Evolutionary conservation across 768 basidiomycete genomes (phyloP).

Genomic region (Suillus alpinus): DNA sequence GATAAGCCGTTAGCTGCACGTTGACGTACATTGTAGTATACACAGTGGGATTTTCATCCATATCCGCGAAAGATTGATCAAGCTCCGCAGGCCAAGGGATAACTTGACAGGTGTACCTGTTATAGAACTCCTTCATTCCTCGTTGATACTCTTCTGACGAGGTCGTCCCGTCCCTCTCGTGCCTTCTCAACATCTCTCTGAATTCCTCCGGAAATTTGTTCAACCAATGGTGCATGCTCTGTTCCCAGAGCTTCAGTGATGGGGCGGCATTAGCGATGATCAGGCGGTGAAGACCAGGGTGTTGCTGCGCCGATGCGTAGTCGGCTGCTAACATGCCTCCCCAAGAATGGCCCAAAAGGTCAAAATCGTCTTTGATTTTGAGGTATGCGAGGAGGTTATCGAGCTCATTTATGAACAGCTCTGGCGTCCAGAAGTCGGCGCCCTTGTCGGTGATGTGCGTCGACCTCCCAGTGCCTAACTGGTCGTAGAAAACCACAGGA

Average conservation of each 20-base stretch:
- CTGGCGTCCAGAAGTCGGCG: conserved; percentile 41
- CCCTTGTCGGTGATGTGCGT: conserved; percentile 39
- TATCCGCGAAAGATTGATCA: conserved; percentile 18
- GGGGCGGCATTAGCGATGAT: conserved; percentile 33
- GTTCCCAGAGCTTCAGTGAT: conserved; percentile 26
- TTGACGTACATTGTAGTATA: conserved; percentile 30
- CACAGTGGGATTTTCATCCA: conserved; percentile 31
- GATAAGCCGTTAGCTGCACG: not conserved
- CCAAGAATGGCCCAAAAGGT: conserved; percentile 56
- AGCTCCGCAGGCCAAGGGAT: conserved; percentile 35
- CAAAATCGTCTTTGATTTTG: conserved; percentile 38
- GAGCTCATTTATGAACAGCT: conserved; percentile 55
- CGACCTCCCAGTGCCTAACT: conserved; percentile 45
- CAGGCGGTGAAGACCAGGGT: conserved; percentile 35
- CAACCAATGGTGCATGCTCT: conserved; percentile 24
- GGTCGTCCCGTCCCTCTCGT: conserved; percentile 33
- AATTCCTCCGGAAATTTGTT: conserved; percentile 25
- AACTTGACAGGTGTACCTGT: conserved; percentile 33
- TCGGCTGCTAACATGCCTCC: conserved; percentile 50
- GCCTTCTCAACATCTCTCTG: conserved; percentile 25
- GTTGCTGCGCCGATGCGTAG: conserved; percentile 36
- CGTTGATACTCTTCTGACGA: conserved; percentile 32
- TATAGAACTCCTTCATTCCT: conserved; percentile 26
- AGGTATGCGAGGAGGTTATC: conserved; percentile 44
- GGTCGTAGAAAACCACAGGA: conserved; percentile 50